Percentiles rank a stretch among this genome's conserved stretches.
These are phyloP conservation scores for Polygonum maritimum DNA, from an alignment of 148 eudicot genomes.

Conservation along the genomic window DNA sequence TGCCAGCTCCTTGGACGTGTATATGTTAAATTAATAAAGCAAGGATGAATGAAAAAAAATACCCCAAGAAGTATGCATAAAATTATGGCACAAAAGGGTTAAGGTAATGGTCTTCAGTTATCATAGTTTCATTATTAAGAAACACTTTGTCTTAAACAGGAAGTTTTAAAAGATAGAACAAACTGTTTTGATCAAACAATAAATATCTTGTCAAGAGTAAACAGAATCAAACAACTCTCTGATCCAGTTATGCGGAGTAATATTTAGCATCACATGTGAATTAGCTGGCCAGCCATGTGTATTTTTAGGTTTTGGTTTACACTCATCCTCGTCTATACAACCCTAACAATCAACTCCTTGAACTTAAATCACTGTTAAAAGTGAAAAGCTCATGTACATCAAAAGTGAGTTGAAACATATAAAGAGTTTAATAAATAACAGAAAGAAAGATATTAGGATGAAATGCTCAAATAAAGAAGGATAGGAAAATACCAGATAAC, in stretches of 20 bases:
- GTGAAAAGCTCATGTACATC: background rate
- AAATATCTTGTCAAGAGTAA: background rate
- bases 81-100: background rate
- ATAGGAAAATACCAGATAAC: background rate
- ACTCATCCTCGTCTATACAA: background rate
- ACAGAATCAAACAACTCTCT: background rate
- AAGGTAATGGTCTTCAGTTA: background rate
- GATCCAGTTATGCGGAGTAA: background rate
- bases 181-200: background rate
- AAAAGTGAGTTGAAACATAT: background rate
- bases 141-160: background rate
- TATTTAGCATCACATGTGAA: background rate
- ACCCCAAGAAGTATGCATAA: background rate
- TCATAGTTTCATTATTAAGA: background rate
- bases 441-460: background rate
- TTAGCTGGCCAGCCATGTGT: background rate
- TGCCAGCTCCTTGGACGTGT: background rate
- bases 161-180: background rate
- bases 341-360: background rate
- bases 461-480: background rate
- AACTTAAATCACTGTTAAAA: background rate
- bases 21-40: background rate
- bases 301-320: background rate
- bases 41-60: background rate
- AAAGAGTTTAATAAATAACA: background rate